Evolutionary conservation across 2,329 filamentous ascomycete species (phyloP).

Genomic region (Colletotrichum incanum): DNA sequence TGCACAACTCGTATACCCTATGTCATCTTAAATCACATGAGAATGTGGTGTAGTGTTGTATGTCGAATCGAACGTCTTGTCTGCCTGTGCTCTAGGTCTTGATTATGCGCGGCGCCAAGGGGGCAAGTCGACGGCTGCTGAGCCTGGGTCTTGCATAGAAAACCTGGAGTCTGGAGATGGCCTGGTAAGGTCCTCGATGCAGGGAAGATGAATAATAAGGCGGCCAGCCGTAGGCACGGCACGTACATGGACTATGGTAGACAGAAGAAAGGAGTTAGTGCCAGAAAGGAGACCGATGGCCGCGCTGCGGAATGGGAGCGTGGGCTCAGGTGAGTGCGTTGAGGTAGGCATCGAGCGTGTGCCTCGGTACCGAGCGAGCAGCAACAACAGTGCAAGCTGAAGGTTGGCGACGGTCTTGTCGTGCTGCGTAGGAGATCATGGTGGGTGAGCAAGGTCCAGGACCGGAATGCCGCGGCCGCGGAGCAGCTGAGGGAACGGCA

Average conservation of each 20-base stretch:
- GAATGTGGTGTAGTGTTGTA: too few relatives aligned
- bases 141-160: conserved; percentile 32
- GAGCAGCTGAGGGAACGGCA: conserved; percentile 35
- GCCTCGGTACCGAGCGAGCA: conserved; percentile 37
- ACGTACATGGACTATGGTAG: conserved; percentile 11
- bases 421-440: conserved; percentile 17
- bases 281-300: conserved; percentile 37
- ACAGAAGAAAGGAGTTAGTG: conserved; percentile 34
- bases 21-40: neutral
- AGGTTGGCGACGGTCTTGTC: conserved; percentile 7
- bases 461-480: conserved; percentile 36
- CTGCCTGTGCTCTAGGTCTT: conserved; percentile 19
- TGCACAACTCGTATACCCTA: conserved; percentile 1
- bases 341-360: conserved; percentile 19
- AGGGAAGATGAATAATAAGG: conserved; percentile 20
- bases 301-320: conserved; percentile 39
- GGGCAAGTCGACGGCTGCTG: conserved; percentile 23
- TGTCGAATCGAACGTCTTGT: conserved; percentile 20
- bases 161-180: conserved; percentile 39
- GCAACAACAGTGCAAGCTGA: conserved; percentile 1
- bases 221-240: conserved; percentile 17
- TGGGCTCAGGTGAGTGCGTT: conserved; percentile 13
- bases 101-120: conserved; percentile 28
- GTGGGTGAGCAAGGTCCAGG: conserved; percentile 35
- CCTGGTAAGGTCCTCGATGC: conserved; percentile 20